These are phyloP conservation scores for Dryas integrifolia DNA, from an alignment of 331 rosid genomes.

Conservation along the genomic window DNA sequence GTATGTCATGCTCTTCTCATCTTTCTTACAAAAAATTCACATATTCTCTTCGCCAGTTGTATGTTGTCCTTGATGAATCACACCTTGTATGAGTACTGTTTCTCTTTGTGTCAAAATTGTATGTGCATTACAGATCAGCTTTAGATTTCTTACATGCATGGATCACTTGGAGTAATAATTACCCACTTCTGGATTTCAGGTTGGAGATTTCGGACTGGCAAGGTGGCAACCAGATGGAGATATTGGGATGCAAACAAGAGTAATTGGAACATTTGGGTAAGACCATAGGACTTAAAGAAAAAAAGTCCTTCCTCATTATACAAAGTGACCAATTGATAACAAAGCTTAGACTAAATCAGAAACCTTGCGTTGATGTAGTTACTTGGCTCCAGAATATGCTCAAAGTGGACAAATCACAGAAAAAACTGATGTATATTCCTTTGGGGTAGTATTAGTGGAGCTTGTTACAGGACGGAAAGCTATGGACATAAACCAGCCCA, in stretches of 20 bases:
- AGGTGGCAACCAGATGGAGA: constrained; percentile 99
- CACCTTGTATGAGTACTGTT: not conserved
- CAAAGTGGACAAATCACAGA: constrained; percentile 97
- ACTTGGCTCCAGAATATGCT: constrained; percentile 97
- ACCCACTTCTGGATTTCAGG: constrained; percentile 47
- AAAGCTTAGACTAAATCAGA: not conserved
- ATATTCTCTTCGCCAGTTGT: not conserved
- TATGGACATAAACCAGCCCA: constrained; percentile 70
- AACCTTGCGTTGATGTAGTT: constrained; percentile 40
- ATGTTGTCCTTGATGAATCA: constrained; percentile 6
- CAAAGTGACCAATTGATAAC: not conserved
- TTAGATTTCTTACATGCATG: not conserved
- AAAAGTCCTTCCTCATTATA: not conserved
- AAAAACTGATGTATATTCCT: constrained; percentile 90
- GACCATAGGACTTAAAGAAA: not conserved
- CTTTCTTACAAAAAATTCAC: not conserved
- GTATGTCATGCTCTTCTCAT: constrained; percentile 46
- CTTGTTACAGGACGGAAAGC: constrained; percentile 95
- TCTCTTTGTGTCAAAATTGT: not conserved
- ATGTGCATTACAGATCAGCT: not conserved
- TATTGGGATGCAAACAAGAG: constrained; percentile 86
- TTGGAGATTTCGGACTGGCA: constrained; percentile 98
- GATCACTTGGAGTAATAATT: constrained; percentile 5
- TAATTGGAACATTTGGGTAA: constrained; percentile 94
- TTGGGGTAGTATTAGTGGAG: constrained; percentile 87